phyloP scores from a whole-genome alignment of 371 early-diverging fungal genomes.

The Mortierella polycephala region DNA sequence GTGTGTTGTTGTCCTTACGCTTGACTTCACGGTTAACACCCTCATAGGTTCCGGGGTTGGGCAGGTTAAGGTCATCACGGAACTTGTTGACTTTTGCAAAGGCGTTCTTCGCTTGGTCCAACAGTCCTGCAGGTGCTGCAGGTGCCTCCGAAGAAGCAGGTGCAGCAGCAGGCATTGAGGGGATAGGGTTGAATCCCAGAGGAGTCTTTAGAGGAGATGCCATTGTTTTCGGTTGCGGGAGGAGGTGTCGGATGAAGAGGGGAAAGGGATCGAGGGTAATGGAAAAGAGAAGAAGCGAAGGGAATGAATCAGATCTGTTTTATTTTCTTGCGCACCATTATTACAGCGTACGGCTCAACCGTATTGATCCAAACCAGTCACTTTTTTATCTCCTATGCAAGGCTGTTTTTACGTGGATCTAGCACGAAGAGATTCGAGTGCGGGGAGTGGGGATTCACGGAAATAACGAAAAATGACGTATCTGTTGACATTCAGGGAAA shows the following conservation, averaged over 20 bases:
- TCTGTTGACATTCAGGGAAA: not conserved
- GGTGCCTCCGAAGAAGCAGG: conserved; percentile 15
- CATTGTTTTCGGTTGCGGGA: too few relatives aligned
- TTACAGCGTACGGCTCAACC: too few relatives aligned
- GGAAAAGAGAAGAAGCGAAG: too few relatives aligned
- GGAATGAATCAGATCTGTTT: too few relatives aligned
- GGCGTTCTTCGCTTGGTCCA: conserved; percentile 36
- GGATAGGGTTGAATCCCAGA: conserved; percentile 46
- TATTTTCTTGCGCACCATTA: too few relatives aligned
- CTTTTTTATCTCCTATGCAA: too few relatives aligned
- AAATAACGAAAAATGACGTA: too few relatives aligned
- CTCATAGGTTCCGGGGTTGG: conserved; percentile 91
- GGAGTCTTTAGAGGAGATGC: conserved; percentile 48
- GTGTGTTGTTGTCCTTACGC: conserved; percentile 62
- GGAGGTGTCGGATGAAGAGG: not conserved
- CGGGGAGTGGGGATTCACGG: too few relatives aligned
- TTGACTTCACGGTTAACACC: conserved; percentile 87
- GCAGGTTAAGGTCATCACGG: conserved; percentile 68
- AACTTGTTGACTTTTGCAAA: conserved; percentile 32
- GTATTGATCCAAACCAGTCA: too few relatives aligned
- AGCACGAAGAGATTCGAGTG: too few relatives aligned
- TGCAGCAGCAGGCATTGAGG: conserved; percentile 14
- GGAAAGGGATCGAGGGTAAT: too few relatives aligned
- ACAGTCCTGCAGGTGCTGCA: conserved; percentile 26
- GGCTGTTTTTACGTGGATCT: too few relatives aligned